Evolutionary conservation across 2,329 filamentous ascomycete genomes (phyloP).

Genomic region (Monilinia laxa): DNA sequence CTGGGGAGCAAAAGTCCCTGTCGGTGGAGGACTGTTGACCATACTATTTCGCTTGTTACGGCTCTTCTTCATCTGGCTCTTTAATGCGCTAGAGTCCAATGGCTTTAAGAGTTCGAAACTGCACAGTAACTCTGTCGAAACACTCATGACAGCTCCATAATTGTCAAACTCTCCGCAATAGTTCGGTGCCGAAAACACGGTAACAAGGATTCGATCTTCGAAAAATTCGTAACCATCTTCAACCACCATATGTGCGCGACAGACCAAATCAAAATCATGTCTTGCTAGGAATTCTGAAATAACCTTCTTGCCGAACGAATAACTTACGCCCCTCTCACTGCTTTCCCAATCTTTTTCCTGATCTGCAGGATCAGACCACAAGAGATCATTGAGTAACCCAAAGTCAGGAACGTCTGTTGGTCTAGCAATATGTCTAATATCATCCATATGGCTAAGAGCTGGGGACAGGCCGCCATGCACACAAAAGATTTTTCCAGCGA

Average conservation of each 20-base stretch:
- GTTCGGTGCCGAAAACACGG: constrained; percentile 97
- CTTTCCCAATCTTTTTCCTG: constrained; percentile 99
- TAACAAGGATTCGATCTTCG: constrained; percentile 89
- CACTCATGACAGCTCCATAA: constrained; percentile 98
- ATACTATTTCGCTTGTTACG: constrained; percentile 92
- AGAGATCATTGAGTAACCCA: constrained; percentile 86
- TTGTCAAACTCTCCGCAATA: constrained; percentile 99
- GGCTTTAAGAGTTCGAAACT: constrained; percentile 97
- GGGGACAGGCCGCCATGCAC: constrained; percentile 94
- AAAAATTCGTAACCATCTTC: constrained; percentile 99
- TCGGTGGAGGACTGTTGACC: constrained; percentile 81
- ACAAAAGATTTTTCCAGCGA: constrained; percentile 96
- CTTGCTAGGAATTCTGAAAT: constrained; percentile 93
- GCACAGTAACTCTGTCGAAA: constrained; percentile 88
- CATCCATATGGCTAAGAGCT: constrained; percentile 93
- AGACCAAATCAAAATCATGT: constrained; percentile 97
- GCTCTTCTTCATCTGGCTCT: constrained; percentile 98
- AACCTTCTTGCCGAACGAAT: constrained; percentile 97
- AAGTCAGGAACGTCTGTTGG: constrained; percentile 98
- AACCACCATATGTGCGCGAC: constrained; percentile 97
- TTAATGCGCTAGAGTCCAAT: constrained; percentile 90
- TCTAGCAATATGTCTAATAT: constrained; percentile 92
- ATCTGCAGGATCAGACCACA: constrained; percentile 97
- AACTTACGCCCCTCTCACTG: constrained; percentile 94
- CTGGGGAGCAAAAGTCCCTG: constrained; percentile 26